phyloP scores from a whole-genome alignment of 2,329 filamentous ascomycete species.

The Niveomyces coronatus region DNA sequence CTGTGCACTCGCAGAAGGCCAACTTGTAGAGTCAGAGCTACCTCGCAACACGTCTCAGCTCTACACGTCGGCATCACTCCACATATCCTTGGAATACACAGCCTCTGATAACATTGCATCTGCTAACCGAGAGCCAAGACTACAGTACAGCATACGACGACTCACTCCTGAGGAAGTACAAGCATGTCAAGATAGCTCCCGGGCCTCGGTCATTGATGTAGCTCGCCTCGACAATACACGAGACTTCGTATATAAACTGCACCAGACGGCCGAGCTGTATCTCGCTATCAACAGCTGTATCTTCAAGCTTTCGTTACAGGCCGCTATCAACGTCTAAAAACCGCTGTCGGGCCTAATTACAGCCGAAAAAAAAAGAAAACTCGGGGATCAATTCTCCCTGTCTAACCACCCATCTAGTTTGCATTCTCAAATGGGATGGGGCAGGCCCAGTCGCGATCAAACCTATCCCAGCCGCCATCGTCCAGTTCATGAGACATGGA shows the following conservation, averaged over 20 bases:
- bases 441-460: conserved; percentile 39
- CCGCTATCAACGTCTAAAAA: not conserved
- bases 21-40: not conserved
- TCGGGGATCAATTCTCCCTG: not conserved
- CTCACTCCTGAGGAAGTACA: not conserved
- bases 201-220: not conserved
- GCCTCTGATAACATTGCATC: not conserved
- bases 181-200: not conserved
- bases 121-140: too few species aligned
- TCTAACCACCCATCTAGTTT: conserved; percentile 16
- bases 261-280: not conserved
- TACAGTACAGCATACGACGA: conserved; percentile 3
- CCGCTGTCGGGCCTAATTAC: too few species aligned
- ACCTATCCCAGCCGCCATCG: conserved; percentile 42
- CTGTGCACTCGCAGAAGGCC: conserved; percentile 4
- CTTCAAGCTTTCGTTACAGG: not conserved
- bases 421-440: conserved; percentile 21
- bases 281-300: not conserved
- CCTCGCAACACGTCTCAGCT: not conserved
- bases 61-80: not conserved
- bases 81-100: conserved; percentile 4
- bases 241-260: not conserved
- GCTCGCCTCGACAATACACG: not conserved
- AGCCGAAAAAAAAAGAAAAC: too few species aligned
- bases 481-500: conserved; percentile 41